Percentiles rank a stretch among this genome's conserved stretches.
Evolutionary conservation across 805 yeast genomes (phyloP).

Genomic region (Hanseniaspora vineae): DNA sequence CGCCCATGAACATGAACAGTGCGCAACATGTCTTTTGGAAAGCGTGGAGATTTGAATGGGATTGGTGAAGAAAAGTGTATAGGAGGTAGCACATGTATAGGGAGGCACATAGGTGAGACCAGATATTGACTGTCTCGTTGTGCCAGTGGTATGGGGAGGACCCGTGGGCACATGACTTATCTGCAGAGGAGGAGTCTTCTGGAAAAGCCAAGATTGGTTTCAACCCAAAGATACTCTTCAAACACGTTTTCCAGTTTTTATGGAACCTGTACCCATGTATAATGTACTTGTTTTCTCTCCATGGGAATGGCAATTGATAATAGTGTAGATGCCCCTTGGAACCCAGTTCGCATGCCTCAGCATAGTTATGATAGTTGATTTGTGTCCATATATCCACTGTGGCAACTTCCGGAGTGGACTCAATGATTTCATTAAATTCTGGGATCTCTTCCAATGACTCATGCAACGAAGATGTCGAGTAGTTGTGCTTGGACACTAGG

Average conservation of each 20-base stretch:
- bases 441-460: too few relatives aligned
- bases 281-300: conserved; percentile 87
- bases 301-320: conserved; percentile 79
- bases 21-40: conserved; percentile 34
- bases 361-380: conserved; percentile 34
- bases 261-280: conserved; percentile 71
- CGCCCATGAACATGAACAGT: conserved; percentile 51
- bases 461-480: too few relatives aligned
- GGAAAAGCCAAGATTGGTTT: conserved; percentile 15
- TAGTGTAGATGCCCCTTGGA: conserved; percentile 46
- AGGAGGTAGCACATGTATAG: conserved; percentile 41
- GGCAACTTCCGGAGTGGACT: background rate
- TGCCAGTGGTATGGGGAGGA: conserved; percentile 35
- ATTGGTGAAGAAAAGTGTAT: conserved; percentile 51
- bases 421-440: too few relatives aligned
- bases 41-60: conserved; percentile 17
- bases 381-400: background rate
- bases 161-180: conserved; percentile 8
- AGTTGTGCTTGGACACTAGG: too few relatives aligned
- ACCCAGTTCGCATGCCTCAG: conserved; percentile 33
- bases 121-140: conserved; percentile 84
- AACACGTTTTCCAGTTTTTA: conserved; percentile 36
- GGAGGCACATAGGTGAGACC: conserved; percentile 81
- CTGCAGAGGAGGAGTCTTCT: background rate
- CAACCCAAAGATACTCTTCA: conserved; percentile 48